These are phyloP conservation scores for Dunaliella primolecta DNA, from an alignment of 139 green algal species.

Conservation along the genomic window DNA sequence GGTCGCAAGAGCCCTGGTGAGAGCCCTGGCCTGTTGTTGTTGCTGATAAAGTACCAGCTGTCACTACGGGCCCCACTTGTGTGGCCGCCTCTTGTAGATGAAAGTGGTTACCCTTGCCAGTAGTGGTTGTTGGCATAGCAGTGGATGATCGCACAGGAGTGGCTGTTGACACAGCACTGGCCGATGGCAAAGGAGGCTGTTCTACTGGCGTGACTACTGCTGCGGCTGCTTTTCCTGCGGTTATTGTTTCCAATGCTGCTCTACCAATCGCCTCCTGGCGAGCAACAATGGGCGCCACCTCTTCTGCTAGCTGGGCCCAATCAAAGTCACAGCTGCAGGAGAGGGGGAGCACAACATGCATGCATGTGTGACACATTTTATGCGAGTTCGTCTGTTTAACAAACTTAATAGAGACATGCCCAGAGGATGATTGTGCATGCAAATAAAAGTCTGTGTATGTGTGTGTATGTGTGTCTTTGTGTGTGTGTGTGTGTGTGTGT, in stretches of 20 bases:
- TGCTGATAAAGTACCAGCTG: too few relatives aligned
- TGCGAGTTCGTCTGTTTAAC: too few relatives aligned
- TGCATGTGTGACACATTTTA: too few relatives aligned
- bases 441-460: background rate
- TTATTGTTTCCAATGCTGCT: conserved; percentile 3
- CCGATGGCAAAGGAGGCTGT: background rate
- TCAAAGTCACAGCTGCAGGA: background rate
- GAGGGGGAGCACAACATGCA: too few relatives aligned
- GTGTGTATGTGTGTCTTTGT: background rate
- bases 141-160: background rate
- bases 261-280: background rate
- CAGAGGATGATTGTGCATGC: too few relatives aligned
- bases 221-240: too few relatives aligned
- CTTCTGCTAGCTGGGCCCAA: background rate
- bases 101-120: background rate
- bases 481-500: background rate
- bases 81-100: too few relatives aligned
- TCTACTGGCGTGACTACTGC: background rate
- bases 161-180: background rate
- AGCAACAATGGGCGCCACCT: background rate
- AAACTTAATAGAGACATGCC: too few relatives aligned
- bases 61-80: too few relatives aligned
- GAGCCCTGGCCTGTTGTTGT: too few relatives aligned
- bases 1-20: too few relatives aligned
- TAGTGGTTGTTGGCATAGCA: background rate